phyloP scores from a whole-genome alignment of 257 asterid species.

The Nemophila menziesii region DNA sequence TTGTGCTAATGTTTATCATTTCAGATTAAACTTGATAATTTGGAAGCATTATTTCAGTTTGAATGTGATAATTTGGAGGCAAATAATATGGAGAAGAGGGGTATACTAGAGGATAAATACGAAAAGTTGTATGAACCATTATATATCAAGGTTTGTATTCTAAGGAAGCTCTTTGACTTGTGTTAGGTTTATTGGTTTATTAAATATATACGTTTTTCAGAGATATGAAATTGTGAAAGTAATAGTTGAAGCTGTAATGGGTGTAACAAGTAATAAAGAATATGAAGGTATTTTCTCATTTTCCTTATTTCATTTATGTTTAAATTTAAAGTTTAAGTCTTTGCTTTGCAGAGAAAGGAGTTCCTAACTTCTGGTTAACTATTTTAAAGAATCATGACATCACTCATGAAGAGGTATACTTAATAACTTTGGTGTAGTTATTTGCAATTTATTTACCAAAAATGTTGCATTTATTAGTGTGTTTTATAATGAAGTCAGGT shows the following conservation, averaged over 20 bases:
- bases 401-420: conserved; percentile 9
- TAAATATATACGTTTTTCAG: no score
- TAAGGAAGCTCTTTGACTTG: neutral
- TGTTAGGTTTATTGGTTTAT: no score
- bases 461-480: neutral
- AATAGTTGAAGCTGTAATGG: conserved; percentile 27
- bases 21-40: no score
- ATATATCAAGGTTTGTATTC: conserved; percentile 34
- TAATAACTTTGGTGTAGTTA: neutral
- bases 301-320: no score
- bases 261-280: conserved; percentile 5
- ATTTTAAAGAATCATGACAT: conserved; percentile 14
- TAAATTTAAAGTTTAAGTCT: no score
- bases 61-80: conserved; percentile 52
- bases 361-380: conserved; percentile 16
- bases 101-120: conserved; percentile 52
- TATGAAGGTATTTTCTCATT: neutral
- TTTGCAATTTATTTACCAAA: neutral
- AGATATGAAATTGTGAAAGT: conserved; percentile 52
- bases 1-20: neutral
- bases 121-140: conserved; percentile 52
- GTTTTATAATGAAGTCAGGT: conserved; percentile 2
- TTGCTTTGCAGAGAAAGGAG: conserved; percentile 11
- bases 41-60: no score
- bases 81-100: conserved; percentile 42